Conservation (phyloP, 2,329 filamentous ascomycete genomes). For the Colletotrichum musae region DNA sequence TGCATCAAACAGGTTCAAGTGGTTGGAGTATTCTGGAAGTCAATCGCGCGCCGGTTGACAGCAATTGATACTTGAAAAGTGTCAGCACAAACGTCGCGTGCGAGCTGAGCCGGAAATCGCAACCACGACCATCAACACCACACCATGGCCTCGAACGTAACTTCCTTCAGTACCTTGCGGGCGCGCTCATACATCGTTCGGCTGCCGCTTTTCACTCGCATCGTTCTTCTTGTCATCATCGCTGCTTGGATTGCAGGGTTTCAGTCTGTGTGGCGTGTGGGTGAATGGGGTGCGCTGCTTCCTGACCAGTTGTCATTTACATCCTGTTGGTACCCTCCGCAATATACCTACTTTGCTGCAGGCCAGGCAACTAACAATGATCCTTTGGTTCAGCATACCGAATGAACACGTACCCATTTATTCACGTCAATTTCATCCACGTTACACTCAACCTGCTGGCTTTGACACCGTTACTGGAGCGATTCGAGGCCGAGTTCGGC, state of each 20-base stretch:
- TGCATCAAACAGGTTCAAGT: no score
- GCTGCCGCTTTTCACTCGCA: constrained; percentile 88
- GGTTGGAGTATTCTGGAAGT: background rate
- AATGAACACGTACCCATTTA: constrained; percentile 90
- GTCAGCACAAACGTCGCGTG: background rate
- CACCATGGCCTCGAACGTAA: constrained; percentile 33
- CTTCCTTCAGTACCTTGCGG: constrained; percentile 76
- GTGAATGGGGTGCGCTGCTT: constrained; percentile 83
- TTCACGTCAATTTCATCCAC: constrained; percentile 88
- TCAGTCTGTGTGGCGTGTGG: constrained; percentile 79
- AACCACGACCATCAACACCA: constrained; percentile 15
- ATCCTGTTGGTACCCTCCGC: constrained; percentile 74
- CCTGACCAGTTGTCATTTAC: constrained; percentile 81
- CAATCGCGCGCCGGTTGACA: background rate
- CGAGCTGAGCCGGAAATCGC: background rate
- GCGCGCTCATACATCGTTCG: constrained; percentile 86
- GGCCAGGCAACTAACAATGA: background rate
- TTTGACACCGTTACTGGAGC: constrained; percentile 88
- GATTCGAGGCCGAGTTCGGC: constrained; percentile 93
- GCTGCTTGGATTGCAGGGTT: constrained; percentile 75
- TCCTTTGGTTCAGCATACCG: constrained; percentile 79
- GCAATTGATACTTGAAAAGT: background rate
- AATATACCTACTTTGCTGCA: background rate
- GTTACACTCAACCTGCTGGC: constrained; percentile 84
- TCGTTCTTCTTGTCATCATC: constrained; percentile 73